A percentile compares a stretch with the other conserved stretches of the same genome.
phyloP scores from a whole-genome alignment of 1,139 yeast genomes.

The Geotrichum macrosporum region DNA sequence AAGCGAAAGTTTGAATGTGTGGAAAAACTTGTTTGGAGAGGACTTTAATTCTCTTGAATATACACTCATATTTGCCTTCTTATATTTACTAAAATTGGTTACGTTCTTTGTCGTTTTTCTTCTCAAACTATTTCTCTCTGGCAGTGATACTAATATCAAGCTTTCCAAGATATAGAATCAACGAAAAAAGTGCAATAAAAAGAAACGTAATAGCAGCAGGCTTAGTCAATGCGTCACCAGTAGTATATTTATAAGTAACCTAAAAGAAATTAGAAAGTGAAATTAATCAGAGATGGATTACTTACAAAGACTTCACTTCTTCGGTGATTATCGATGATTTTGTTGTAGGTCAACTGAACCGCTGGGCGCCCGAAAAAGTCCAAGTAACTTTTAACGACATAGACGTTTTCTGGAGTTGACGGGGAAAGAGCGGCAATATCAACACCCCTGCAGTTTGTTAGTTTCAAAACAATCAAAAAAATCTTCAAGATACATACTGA shows the following conservation, averaged over 20 bases:
- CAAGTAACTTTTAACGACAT: conserved; percentile 45
- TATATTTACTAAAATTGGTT: not conserved
- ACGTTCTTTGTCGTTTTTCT: too few relatives aligned
- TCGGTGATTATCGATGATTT: conserved; percentile 67
- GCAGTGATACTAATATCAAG: conserved; percentile 37
- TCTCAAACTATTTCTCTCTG: conserved; percentile 3
- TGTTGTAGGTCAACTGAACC: conserved; percentile 56
- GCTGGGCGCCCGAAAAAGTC: conserved; percentile 83
- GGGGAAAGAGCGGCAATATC: conserved; percentile 28
- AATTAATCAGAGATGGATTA: not conserved
- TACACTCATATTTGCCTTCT: not conserved
- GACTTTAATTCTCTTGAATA: conserved; percentile 37
- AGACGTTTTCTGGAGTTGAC: conserved; percentile 42
- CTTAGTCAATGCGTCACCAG: conserved; percentile 53
- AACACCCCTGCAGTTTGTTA: conserved; percentile 15
- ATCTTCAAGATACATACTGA: conserved; percentile 51
- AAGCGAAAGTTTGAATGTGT: conserved; percentile 50
- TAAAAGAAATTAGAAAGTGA: not conserved
- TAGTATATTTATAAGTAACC: conserved; percentile 59
- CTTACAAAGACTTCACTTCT: conserved; percentile 48
- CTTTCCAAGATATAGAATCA: conserved; percentile 49
- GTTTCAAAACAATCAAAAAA: conserved; percentile 48
- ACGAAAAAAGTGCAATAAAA: conserved; percentile 57
- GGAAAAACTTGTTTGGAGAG: conserved; percentile 60
- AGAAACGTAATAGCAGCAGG: conserved; percentile 64